These are phyloP conservation scores for Teunomyces gatunensis DNA, from an alignment of 805 yeast species.

Conservation along the genomic window DNA sequence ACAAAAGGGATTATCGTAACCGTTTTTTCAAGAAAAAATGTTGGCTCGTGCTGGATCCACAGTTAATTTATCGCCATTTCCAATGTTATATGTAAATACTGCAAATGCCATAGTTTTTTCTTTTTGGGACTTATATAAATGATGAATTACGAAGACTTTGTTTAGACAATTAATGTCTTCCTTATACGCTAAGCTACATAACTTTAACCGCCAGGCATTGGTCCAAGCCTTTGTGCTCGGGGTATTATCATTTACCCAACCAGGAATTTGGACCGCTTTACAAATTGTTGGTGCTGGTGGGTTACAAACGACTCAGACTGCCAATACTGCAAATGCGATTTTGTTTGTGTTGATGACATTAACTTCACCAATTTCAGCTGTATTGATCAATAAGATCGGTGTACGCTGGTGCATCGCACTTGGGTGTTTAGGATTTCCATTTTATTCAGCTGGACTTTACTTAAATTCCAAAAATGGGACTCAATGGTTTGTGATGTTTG, in stretches of 20 bases:
- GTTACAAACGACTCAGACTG: conserved; percentile 1
- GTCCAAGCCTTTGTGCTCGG: conserved; percentile 1
- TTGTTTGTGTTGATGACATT: conserved; percentile 1
- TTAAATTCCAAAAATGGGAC: conserved; percentile 1
- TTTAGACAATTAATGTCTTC: background rate
- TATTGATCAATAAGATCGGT: conserved; percentile 3
- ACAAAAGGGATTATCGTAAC: no score
- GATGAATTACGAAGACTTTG: background rate
- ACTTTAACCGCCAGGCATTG: conserved; percentile 1
- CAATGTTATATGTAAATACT: background rate
- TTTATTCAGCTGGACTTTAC: conserved; percentile 1
- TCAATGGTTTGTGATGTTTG: conserved; percentile 2
- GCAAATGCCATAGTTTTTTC: conserved; percentile 2
- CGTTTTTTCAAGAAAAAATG: background rate
- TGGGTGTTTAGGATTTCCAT: conserved; percentile 1
- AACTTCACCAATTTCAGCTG: conserved; percentile 1
- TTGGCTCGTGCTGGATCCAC: conserved; percentile 1
- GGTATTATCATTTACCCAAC: background rate
- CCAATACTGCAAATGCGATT: background rate
- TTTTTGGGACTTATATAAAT: background rate
- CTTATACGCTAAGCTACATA: background rate
- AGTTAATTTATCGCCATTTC: background rate
- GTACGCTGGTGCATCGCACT: conserved; percentile 1
- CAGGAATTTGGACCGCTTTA: conserved; percentile 1
- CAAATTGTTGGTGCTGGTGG: conserved; percentile 3